phyloP scores from a whole-genome alignment of 495 filamentous ascomycete genomes.

The Penicillium ucsense region DNA sequence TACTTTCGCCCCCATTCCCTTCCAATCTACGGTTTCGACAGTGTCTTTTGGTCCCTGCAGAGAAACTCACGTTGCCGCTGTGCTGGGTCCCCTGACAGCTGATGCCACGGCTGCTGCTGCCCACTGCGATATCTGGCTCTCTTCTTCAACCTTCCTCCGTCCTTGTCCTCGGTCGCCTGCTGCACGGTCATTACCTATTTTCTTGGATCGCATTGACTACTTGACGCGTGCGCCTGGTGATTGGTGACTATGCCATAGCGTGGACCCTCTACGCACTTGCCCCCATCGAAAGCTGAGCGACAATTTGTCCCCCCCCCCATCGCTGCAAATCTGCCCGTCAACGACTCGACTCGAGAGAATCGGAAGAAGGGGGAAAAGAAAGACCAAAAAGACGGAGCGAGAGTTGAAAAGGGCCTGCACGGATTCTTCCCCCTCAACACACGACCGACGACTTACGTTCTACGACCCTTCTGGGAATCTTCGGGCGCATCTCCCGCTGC shows the following conservation, averaged over 20 bases:
- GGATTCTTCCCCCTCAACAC: slow-evolving; percentile 18
- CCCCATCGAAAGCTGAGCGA: slow-evolving; percentile 21
- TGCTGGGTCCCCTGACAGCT: too few species aligned
- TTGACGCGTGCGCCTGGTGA: background rate
- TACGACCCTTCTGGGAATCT: background rate
- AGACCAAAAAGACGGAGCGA: too few species aligned
- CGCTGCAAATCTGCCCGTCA: background rate
- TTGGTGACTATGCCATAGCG: slow-evolving; percentile 25
- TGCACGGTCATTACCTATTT: background rate
- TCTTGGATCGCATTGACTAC: background rate
- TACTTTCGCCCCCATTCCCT: background rate
- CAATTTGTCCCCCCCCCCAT: background rate
- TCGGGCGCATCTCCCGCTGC: background rate
- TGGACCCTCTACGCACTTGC: background rate
- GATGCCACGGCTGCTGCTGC: too few species aligned
- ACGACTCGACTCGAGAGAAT: too few species aligned
- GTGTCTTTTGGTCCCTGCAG: too few species aligned
- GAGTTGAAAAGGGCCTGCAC: background rate
- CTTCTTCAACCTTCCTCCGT: too few species aligned
- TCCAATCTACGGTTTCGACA: too few species aligned
- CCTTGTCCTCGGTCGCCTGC: background rate
- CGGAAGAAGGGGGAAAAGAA: too few species aligned
- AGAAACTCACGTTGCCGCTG: too few species aligned
- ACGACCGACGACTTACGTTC: slow-evolving; percentile 1
- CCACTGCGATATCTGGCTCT: too few species aligned